Evolutionary conservation across 805 yeast genomes (phyloP).

Genomic region (Candida anglica): DNA sequence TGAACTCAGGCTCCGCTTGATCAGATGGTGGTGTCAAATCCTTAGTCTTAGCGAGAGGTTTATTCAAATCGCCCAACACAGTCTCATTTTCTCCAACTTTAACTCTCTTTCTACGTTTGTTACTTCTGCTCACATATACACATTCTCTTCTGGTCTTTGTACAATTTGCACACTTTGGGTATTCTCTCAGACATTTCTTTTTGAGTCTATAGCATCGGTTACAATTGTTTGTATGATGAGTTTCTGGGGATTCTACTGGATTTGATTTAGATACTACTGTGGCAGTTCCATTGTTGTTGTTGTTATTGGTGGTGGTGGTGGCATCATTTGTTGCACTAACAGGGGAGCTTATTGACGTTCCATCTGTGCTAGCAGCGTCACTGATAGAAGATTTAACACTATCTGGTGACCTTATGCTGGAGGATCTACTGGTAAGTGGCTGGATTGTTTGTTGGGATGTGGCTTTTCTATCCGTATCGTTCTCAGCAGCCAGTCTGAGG

Average conservation of each 20-base stretch:
- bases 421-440: background rate
- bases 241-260: slow-evolving; percentile 9
- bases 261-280: slow-evolving; percentile 5
- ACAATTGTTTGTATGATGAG: slow-evolving; percentile 36
- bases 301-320: slow-evolving; percentile 6
- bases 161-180: slow-evolving; percentile 37
- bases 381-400: background rate
- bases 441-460: too few species aligned
- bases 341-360: too few species aligned
- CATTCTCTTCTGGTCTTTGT: slow-evolving; percentile 30
- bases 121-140: slow-evolving; percentile 30
- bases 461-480: slow-evolving; percentile 3
- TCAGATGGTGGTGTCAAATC: background rate
- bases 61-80: slow-evolving; percentile 2
- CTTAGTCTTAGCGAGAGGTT: background rate
- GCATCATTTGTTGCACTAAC: slow-evolving; percentile 5
- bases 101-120: slow-evolving; percentile 18
- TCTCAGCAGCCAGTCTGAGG: slow-evolving; percentile 6
- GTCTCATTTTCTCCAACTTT: slow-evolving; percentile 4
- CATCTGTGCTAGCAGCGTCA: slow-evolving; percentile 1
- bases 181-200: slow-evolving; percentile 37
- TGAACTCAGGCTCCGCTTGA: background rate
- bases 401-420: background rate
- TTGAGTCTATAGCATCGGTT: slow-evolving; percentile 37
- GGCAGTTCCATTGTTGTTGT: slow-evolving; percentile 10